phyloP scores from a whole-genome alignment of 2,329 filamentous ascomycete genomes.

The Coniochaeta sp. region DNA sequence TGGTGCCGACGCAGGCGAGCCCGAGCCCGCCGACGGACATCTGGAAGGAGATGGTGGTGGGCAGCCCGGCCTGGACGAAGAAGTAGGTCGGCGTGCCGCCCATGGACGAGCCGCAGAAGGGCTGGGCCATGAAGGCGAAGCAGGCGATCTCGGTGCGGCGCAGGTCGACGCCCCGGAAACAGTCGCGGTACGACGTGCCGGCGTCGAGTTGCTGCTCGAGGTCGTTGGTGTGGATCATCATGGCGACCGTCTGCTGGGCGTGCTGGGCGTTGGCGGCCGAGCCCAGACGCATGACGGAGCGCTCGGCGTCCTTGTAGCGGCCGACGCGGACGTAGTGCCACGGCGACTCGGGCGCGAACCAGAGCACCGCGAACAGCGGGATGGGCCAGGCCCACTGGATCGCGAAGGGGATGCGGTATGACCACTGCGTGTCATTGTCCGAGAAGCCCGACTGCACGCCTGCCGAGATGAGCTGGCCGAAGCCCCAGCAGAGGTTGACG shows the following conservation, averaged over 20 bases:
- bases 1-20: constrained; percentile 36
- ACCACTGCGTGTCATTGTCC: constrained; percentile 24
- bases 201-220: constrained; percentile 31
- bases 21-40: constrained; percentile 34
- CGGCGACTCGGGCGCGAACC: constrained; percentile 34
- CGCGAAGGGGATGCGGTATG: constrained; percentile 28
- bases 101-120: constrained; percentile 30
- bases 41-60: constrained; percentile 27
- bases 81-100: constrained; percentile 30
- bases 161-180: constrained; percentile 38
- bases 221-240: constrained; percentile 46
- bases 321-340: constrained; percentile 34
- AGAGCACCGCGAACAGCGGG: constrained; percentile 26
- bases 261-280: constrained; percentile 31
- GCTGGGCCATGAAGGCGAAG: constrained; percentile 31
- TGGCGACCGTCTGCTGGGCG: constrained; percentile 34
- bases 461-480: constrained; percentile 32
- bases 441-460: constrained; percentile 30
- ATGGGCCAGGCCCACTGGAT: constrained; percentile 34
- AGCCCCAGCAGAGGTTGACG: constrained; percentile 30
- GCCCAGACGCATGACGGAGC: constrained; percentile 31
- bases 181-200: constrained; percentile 37
- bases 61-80: constrained; percentile 35
- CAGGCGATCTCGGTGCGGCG: constrained; percentile 39
- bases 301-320: constrained; percentile 27